Conservation (phyloP, 495 filamentous ascomycete species). For the Zalerion maritima region DNA sequence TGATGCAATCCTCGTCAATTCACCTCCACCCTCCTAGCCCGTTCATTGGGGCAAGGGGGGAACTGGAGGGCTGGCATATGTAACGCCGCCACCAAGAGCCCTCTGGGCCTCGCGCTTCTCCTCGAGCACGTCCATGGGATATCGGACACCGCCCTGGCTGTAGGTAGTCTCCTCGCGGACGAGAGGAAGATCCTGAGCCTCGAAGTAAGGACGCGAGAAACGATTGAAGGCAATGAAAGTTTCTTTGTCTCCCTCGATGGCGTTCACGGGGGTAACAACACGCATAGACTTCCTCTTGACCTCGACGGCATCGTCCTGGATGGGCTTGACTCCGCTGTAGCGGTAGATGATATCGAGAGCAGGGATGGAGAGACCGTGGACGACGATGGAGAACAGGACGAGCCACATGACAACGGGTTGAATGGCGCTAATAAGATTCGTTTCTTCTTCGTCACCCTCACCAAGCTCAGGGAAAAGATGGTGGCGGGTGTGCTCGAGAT, state of each 20-base stretch:
- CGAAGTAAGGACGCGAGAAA: constrained; percentile 31
- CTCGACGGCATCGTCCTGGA: constrained; percentile 38
- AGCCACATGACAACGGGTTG: constrained; percentile 43
- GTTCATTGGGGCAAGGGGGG: too few relatives aligned
- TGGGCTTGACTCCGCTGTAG: constrained; percentile 25
- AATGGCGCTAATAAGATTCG: constrained; percentile 34
- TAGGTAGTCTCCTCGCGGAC: too few relatives aligned
- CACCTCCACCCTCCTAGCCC: too few relatives aligned
- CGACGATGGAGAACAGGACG: constrained; percentile 41
- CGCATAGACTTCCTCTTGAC: constrained; percentile 33
- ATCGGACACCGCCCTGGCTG: too few relatives aligned
- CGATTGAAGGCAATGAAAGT: constrained; percentile 40
- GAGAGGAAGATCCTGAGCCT: constrained; percentile 12
- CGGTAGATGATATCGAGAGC: constrained; percentile 32
- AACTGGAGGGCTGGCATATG: too few relatives aligned
- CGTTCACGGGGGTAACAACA: constrained; percentile 36
- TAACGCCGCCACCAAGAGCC: too few relatives aligned
- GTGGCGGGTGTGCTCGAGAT: constrained; percentile 48
- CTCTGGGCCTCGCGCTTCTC: too few relatives aligned
- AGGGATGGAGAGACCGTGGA: constrained; percentile 44
- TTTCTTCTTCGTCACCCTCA: constrained; percentile 35
- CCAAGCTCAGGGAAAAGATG: constrained; percentile 38
- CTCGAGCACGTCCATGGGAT: too few relatives aligned
- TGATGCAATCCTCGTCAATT: too few relatives aligned
- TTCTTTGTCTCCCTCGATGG: constrained; percentile 20